Evolutionary conservation across 108 stramenopile genomes (phyloP), one percentile per base, ranked within the genome.

Genomic region (Thalassiosira profunda): DNA sequence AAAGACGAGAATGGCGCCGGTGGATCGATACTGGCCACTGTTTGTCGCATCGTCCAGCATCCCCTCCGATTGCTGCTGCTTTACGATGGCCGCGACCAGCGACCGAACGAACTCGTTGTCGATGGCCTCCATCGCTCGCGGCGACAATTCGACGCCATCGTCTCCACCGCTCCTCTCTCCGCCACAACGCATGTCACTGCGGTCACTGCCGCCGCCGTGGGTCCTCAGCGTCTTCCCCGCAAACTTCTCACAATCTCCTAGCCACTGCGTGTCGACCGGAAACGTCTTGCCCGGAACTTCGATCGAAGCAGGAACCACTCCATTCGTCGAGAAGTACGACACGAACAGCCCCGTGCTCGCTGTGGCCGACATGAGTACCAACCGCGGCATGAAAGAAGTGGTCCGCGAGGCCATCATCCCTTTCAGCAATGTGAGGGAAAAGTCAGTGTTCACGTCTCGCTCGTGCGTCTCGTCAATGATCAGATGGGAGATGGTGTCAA

Each of bases 1-100:
- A 59, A 98, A 98, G 6, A 97, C 89, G 15, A 98, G 83, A 31
- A 98, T 86, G 1, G 94, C 86, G 12, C 90, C 93, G 9, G 68
- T 41, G 5, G 3, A 11, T 28, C 37, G 47, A 25, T 7, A 48
- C 7, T 66, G 9, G 20, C 9, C 29, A 28, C 25, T 48, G 48
- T 24, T 15, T 33, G 75, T 26, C 11, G 18, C 14, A 24, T 29
- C 29, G 4, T 34, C 5, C 33, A 31, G 4, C 28, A 23, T 29
- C 8, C 44, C 67, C 12, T 72, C 55, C 1, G 18, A 6, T 41
- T 70, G 63, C 49, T 79, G 79, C 56, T 83, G 42, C 28, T 58
- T 37, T 14, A 80, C 60, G 31, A 83, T 81, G 15, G 70, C 67
- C 21, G 33, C 42, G 42, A 85, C 74, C 25, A 85, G 40, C 31